Evolutionary conservation across 1,284 basidiomycete species (phyloP).

Genomic region (Rhodotorula sp.): DNA sequence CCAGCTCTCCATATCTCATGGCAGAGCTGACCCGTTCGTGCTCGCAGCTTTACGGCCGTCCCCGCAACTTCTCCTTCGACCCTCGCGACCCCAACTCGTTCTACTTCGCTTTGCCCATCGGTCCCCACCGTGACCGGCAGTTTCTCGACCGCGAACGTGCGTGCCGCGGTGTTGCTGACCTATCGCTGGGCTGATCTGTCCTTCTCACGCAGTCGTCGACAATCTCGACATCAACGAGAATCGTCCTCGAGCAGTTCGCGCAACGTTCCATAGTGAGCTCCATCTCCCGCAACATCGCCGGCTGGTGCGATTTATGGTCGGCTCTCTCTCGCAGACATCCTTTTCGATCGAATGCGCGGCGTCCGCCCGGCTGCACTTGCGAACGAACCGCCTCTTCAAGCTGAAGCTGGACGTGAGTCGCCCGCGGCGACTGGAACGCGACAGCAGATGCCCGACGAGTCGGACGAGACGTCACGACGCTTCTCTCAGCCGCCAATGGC

Average conservation of each 20-base stretch:
- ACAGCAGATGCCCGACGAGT: conserved; percentile 43
- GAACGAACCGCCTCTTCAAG: conserved; percentile 5
- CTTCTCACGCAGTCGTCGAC: conserved; percentile 29
- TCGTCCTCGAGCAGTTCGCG: conserved; percentile 36
- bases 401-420: not conserved
- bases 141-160: conserved; percentile 78
- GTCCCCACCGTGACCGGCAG: conserved; percentile 58
- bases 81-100: conserved; percentile 64
- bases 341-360: conserved; percentile 65
- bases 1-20: not conserved
- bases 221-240: conserved; percentile 35
- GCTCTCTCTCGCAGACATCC: conserved; percentile 60
- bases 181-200: not conserved
- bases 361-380: conserved; percentile 20
- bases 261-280: conserved; percentile 38
- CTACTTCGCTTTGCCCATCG: conserved; percentile 49
- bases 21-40: not conserved
- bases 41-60: conserved; percentile 75
- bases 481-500: conserved; percentile 11
- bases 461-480: not conserved
- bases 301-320: not conserved
- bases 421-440: conserved; percentile 45
- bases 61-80: conserved; percentile 80
- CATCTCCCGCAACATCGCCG: not conserved
- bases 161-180: not conserved